Evolutionary conservation across 805 yeast species (phyloP), one percentile per base, ranked within the genome.

Genomic region (Candida peoriensis): DNA sequence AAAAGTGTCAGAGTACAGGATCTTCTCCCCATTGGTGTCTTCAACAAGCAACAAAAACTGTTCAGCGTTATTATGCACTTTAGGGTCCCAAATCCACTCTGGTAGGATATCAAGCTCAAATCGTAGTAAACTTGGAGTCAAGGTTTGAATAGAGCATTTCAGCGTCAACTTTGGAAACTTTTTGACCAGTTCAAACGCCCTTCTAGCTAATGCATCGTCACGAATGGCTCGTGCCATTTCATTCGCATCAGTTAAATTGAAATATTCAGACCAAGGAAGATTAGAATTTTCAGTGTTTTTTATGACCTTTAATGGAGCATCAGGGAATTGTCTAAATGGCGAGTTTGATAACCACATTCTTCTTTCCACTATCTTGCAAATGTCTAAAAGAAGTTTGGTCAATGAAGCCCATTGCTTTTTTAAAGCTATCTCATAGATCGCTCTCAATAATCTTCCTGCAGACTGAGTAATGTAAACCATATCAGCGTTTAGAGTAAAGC

Each of bases 401-500:
- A 82, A 56, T 15, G 64, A 54, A 0, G 96, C 70, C 94, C 95
- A 88, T 9, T 72, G 70, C 44, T 79, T 83, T 34, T 70, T 66
- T 30, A 84, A 46, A 8, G 84, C 73, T 22, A 93, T 74, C 52
- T 90, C 96, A 54, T 73, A 78, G 43, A 94, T 72, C 0, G 97
- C 97, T 38, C 97, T 64, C 37, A 89, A 65, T 24, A 93, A 58
- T 52, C 99, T 72, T 4, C 94, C 90, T 1, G 96, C 97, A 26
- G 94, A 86, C 57, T 93, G 97, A 0, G 93, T 83, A 26, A 93
- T 76, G 54, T 85, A 93, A 4, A 86, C 70, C 96, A 89, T 87
- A 63, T 93, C 99, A 1, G 96, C 78, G 71, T 82, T 77, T 41
- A 94, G 60, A 0, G 97, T 96, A 62, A 86, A 85, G 0, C 97